Conservation (phyloP, 768 basidiomycete species). For the Thelephora ganbajun region DNA sequence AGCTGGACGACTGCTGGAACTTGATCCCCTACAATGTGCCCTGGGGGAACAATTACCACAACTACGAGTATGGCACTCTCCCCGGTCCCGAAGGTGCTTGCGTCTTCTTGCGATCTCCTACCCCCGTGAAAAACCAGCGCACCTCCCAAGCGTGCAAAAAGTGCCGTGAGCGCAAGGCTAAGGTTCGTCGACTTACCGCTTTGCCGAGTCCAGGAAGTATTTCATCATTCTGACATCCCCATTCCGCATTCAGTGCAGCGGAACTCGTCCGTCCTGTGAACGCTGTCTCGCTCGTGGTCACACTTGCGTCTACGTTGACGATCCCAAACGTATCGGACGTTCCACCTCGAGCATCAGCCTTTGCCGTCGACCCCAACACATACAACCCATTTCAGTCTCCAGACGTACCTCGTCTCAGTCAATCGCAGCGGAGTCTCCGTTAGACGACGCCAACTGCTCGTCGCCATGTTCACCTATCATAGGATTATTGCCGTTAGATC, state of each 20-base stretch:
- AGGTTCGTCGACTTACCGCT: conserved; percentile 14
- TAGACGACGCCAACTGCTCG: neutral
- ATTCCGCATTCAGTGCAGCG: conserved; percentile 18
- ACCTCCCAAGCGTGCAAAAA: conserved; percentile 23
- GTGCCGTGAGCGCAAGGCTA: conserved; percentile 26
- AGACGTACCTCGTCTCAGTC: neutral
- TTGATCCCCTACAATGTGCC: conserved; percentile 26
- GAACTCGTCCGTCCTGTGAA: conserved; percentile 20
- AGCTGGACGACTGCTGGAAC: conserved; percentile 20
- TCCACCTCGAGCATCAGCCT: neutral
- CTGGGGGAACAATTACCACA: conserved; percentile 21
- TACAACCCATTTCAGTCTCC: neutral
- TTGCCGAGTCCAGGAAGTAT: neutral
- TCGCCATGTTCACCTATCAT: neutral
- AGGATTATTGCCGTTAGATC: too few relatives aligned
- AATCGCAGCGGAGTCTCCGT: neutral
- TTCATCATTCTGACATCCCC: neutral
- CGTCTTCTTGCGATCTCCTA: conserved; percentile 25
- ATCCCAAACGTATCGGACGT: conserved; percentile 5
- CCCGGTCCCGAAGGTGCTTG: conserved; percentile 25
- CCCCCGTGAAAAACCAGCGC: conserved; percentile 22
- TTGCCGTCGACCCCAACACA: neutral
- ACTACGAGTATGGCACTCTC: conserved; percentile 19
- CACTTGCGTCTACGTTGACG: conserved; percentile 20
- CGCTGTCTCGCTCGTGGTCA: conserved; percentile 22